These are phyloP conservation scores for Russula emetica DNA, from an alignment of 768 basidiomycete species.

Conservation along the genomic window DNA sequence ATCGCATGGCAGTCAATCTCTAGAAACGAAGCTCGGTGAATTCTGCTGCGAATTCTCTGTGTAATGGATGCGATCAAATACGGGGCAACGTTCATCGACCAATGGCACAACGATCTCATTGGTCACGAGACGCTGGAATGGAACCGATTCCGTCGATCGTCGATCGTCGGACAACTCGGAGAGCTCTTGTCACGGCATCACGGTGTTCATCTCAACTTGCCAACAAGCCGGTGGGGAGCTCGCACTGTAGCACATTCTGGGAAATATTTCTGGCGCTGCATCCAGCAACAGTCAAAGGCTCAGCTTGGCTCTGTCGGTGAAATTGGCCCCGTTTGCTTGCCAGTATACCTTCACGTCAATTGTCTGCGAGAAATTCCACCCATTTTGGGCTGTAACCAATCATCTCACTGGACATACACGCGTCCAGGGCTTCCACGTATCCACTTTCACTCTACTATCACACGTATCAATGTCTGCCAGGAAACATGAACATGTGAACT, in stretches of 20 bases:
- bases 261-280: neutral
- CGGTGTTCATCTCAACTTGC: neutral
- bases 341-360: too few relatives aligned
- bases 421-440: neutral
- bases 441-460: too few relatives aligned
- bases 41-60: too few relatives aligned
- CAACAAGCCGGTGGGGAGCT: neutral
- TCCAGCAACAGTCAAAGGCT: neutral
- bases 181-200: too few relatives aligned
- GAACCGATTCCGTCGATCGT: too few relatives aligned
- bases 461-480: too few relatives aligned
- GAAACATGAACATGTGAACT: too few relatives aligned
- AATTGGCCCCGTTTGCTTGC: neutral
- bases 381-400: neutral
- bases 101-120: neutral
- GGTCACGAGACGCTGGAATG: neutral
- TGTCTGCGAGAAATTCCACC: neutral
- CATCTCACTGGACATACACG: neutral
- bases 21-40: too few relatives aligned
- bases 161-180: neutral
- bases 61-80: too few relatives aligned
- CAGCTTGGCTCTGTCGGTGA: neutral
- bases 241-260: neutral
- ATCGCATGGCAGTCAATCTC: neutral
- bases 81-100: neutral